Evolutionary conservation across 345 rosid genomes (phyloP).

Genomic region (Hirschfeldia incana): DNA sequence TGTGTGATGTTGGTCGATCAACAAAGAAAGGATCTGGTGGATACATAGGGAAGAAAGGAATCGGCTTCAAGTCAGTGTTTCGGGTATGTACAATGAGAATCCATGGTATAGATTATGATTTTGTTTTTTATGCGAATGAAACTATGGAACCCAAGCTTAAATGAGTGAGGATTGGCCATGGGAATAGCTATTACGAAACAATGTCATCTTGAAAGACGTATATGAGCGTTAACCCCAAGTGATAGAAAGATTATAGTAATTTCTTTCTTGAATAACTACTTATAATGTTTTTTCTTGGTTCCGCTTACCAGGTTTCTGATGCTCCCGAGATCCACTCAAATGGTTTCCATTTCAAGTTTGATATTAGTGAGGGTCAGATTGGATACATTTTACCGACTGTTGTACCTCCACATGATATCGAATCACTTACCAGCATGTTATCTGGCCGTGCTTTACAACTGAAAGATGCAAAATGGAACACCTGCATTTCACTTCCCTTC

Average conservation of each 20-base stretch:
- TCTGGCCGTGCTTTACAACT: slow-evolving; percentile 40
- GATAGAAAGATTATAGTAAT: background rate
- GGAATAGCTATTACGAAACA: slow-evolving; percentile 8
- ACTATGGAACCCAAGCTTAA: slow-evolving; percentile 16
- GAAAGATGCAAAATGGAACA: slow-evolving; percentile 64
- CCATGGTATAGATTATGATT: slow-evolving; percentile 9
- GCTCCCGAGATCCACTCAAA: slow-evolving; percentile 98
- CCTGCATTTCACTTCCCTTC: slow-evolving; percentile 91
- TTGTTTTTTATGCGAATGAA: slow-evolving; percentile 19
- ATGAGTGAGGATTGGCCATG: slow-evolving; percentile 13
- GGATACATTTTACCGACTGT: slow-evolving; percentile 90
- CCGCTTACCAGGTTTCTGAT: slow-evolving; percentile 72
- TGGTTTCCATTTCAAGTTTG: slow-evolving; percentile 91
- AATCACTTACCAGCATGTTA: slow-evolving; percentile 51
- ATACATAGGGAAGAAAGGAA: slow-evolving; percentile 94
- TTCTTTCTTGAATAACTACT: slow-evolving; percentile 10
- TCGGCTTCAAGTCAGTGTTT: slow-evolving; percentile 97
- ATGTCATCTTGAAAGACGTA: slow-evolving; percentile 17
- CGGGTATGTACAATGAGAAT: slow-evolving; percentile 58
- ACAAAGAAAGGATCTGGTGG: slow-evolving; percentile 89
- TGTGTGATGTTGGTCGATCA: slow-evolving; percentile 94
- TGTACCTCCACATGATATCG: slow-evolving; percentile 70
- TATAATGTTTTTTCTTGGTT: slow-evolving; percentile 19
- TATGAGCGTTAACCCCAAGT: background rate
- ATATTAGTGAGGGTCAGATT: slow-evolving; percentile 84